Evolutionary conservation across 1,139 yeast genomes (phyloP).

Genomic region (Yamadazyma spencermartinsiae): DNA sequence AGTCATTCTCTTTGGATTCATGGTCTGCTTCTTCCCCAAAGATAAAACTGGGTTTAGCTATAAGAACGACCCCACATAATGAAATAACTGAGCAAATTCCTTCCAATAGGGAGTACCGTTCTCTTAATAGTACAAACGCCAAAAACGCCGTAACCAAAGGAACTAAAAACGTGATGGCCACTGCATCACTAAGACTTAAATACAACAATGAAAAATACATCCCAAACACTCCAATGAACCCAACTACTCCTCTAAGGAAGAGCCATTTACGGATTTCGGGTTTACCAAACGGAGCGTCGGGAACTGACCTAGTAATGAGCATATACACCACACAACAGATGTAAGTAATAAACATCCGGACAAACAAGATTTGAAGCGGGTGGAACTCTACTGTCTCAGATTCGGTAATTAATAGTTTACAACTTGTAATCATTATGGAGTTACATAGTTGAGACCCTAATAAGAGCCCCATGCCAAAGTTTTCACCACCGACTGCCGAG

Average conservation of each 20-base stretch:
- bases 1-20: slow-evolving; percentile 33
- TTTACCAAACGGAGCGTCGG: slow-evolving; percentile 74
- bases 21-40: slow-evolving; percentile 48
- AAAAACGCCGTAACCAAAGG: slow-evolving; percentile 78
- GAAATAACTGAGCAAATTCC: slow-evolving; percentile 69
- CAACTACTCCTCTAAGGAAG: slow-evolving; percentile 66
- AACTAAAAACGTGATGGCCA: slow-evolving; percentile 73
- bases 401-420: slow-evolving; percentile 70
- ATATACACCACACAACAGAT: slow-evolving; percentile 56
- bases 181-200: slow-evolving; percentile 72
- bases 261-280: slow-evolving; percentile 54
- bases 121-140: slow-evolving; percentile 69
- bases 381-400: slow-evolving; percentile 54
- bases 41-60: slow-evolving; percentile 79
- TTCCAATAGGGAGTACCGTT: slow-evolving; percentile 67
- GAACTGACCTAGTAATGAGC: slow-evolving; percentile 48
- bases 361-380: slow-evolving; percentile 75
- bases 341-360: slow-evolving; percentile 74
- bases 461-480: slow-evolving; percentile 41
- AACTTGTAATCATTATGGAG: slow-evolving; percentile 72
- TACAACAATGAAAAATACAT: slow-evolving; percentile 74
- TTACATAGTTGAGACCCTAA: slow-evolving; percentile 68
- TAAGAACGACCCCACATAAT: slow-evolving; percentile 71
- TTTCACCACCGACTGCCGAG: slow-evolving; percentile 2
- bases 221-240: slow-evolving; percentile 79